Base-by-base conservation (phyloP, 306 rosid species). In the Prunus davidiana region DNA sequence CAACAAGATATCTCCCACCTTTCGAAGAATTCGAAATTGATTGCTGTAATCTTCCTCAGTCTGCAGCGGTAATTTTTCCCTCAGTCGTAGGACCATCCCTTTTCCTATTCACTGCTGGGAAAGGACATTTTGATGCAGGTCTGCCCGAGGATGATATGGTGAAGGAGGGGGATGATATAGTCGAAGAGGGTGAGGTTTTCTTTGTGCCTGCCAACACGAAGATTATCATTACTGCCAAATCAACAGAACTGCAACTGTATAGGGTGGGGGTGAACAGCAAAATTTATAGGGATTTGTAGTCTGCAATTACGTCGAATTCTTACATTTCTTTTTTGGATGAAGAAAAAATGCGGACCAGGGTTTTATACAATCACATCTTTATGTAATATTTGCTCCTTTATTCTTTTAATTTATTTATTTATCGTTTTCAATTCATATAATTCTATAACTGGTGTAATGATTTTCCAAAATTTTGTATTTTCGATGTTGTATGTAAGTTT, bases 211-310 rank as follows among this genome's bases (percentile, higher is more conserved):
- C 87, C 70, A 62, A 72, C 41, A 72, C 71, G 67, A 76, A 76
- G 54, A 66, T 80, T 49, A 70, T 75, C 71, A 25, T 80, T 49
- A 83, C 73, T 18, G 76, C 84, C 32, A 60, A 18, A 65, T 61
- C 82, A 19, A 14, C 22, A 8, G 82, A 80, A 32, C 71, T 83
- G 64, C 87, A 73, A 5, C 22, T 83, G 76, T 83, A 76, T 32
- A 79, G 87, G 32, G 87, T 82, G 66, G 87, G 87, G 57, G 84
- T 80, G 27, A 83, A 83, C 79, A 80, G 78, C 82, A 76, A 69
- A 67, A 67, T 80, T 47, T 83, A 72, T 72, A 45, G 55, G 45
- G 87, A 60, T 66, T 62, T 69, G 41, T 83, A 77, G 81, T 50
- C 73, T 34, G 30, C 79, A 45, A 27, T 30, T 10, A 38, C 34